Evolutionary conservation across 179 eudicot species (phyloP).

Genomic region (Patellifolia procumbens): DNA sequence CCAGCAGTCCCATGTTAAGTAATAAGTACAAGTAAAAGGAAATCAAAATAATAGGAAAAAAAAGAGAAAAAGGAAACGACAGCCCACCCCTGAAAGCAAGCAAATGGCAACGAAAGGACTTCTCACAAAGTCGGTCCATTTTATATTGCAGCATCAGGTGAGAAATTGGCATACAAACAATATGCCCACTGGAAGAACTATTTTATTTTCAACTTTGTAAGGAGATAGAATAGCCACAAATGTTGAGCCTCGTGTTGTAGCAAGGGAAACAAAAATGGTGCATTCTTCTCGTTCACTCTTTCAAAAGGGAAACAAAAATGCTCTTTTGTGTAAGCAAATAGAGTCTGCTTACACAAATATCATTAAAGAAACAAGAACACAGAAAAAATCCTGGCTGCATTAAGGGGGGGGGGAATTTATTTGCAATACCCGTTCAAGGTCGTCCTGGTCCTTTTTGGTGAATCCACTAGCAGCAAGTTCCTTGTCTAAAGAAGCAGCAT

Average conservation of each 20-base stretch:
- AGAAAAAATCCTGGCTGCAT: not conserved
- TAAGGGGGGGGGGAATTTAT: not conserved
- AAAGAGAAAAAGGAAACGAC: no score
- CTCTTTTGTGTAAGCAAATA: not conserved
- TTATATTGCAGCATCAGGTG: not conserved
- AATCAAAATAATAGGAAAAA: no score
- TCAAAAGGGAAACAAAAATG: no score
- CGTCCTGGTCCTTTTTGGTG: constrained; percentile 64
- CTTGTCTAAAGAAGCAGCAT: constrained; percentile 59
- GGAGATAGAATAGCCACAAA: not conserved
- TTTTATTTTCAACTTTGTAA: not conserved
- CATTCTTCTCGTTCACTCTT: not conserved
- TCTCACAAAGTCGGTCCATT: no score
- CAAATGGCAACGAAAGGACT: no score
- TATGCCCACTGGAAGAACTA: not conserved
- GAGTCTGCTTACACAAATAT: not conserved
- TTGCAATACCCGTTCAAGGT: constrained; percentile 63
- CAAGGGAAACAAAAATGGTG: not conserved
- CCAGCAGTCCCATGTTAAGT: no score
- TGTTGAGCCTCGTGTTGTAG: not conserved
- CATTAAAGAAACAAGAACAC: not conserved
- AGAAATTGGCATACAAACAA: not conserved
- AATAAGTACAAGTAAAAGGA: no score
- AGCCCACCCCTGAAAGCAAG: no score
- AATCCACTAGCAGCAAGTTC: constrained; percentile 98